phyloP scores from a whole-genome alignment of 768 basidiomycete genomes.

The Rickenella mellea region DNA sequence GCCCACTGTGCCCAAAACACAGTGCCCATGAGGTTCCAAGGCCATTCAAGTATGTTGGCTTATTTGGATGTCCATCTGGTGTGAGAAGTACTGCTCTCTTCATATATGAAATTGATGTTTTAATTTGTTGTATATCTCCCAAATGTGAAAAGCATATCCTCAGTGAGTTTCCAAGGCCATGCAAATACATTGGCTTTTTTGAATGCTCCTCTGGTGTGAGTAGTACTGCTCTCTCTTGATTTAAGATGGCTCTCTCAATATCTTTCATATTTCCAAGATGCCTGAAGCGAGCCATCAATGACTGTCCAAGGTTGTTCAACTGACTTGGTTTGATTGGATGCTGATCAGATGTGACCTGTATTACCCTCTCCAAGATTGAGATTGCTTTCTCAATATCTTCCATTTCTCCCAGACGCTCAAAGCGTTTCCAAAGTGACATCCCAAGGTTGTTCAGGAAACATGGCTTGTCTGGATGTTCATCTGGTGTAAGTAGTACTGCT shows the following conservation, averaged over 20 bases:
- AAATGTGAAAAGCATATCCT: constrained; percentile 3
- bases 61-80: background rate
- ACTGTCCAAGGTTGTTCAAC: background rate
- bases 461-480: constrained; percentile 8
- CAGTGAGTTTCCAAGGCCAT: constrained; percentile 4
- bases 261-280: background rate
- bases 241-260: background rate
- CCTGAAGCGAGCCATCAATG: background rate
- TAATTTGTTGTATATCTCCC: background rate
- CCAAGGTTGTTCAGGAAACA: constrained; percentile 6
- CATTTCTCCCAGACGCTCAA: constrained; percentile 5
- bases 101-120: background rate
- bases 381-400: constrained; percentile 6
- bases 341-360: background rate
- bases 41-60: background rate
- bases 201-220: constrained; percentile 6
- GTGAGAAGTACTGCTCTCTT: background rate
- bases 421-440: constrained; percentile 1
- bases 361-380: background rate
- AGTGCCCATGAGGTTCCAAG: background rate
- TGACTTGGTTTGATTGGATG: constrained; percentile 1
- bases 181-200: constrained; percentile 2
- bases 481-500: constrained; percentile 4
- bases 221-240: constrained; percentile 2
- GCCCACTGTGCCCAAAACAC: background rate